Conservation (phyloP, 2,329 filamentous ascomycete species). For the Huntiella savannae region DNA sequence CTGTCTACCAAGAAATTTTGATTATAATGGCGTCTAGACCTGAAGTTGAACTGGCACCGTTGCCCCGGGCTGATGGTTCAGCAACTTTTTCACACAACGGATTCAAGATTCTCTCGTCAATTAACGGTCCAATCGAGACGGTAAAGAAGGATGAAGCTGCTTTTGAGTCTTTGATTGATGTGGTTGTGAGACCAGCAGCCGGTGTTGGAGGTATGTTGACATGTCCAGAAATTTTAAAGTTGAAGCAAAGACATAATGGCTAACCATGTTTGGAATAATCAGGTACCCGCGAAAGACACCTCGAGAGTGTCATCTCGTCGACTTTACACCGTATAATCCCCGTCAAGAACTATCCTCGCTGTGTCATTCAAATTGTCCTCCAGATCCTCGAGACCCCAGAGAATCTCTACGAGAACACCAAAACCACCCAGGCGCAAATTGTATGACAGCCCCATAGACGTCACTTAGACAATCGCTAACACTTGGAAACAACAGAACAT, state of each 20-base stretch:
- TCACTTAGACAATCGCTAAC: slow-evolving; percentile 1
- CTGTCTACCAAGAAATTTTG: slow-evolving; percentile 1
- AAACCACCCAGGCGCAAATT: slow-evolving; percentile 38
- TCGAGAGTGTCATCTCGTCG: slow-evolving; percentile 57
- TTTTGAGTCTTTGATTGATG: slow-evolving; percentile 77
- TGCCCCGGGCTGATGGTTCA: slow-evolving; percentile 61
- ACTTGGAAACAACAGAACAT: slow-evolving; percentile 39
- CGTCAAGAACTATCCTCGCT: slow-evolving; percentile 55
- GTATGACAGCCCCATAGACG: slow-evolving; percentile 23
- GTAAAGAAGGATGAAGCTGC: slow-evolving; percentile 68
- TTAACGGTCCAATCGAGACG: slow-evolving; percentile 87
- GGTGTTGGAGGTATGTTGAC: slow-evolving; percentile 53
- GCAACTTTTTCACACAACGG: slow-evolving; percentile 57
- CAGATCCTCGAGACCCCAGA: slow-evolving; percentile 53
- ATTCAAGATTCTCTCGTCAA: slow-evolving; percentile 65
- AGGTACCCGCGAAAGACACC: slow-evolving; percentile 60
- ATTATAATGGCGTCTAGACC: slow-evolving; percentile 21
- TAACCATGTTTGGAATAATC: slow-evolving; percentile 11
- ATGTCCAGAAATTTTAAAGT: neutral
- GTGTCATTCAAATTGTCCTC: slow-evolving; percentile 63
- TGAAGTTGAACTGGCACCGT: slow-evolving; percentile 33
- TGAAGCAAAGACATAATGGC: neutral
- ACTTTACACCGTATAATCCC: slow-evolving; percentile 58
- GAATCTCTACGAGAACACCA: slow-evolving; percentile 43
- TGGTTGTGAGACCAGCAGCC: slow-evolving; percentile 69